phyloP scores from a whole-genome alignment of 805 yeast genomes.

The Candida caryicola region DNA sequence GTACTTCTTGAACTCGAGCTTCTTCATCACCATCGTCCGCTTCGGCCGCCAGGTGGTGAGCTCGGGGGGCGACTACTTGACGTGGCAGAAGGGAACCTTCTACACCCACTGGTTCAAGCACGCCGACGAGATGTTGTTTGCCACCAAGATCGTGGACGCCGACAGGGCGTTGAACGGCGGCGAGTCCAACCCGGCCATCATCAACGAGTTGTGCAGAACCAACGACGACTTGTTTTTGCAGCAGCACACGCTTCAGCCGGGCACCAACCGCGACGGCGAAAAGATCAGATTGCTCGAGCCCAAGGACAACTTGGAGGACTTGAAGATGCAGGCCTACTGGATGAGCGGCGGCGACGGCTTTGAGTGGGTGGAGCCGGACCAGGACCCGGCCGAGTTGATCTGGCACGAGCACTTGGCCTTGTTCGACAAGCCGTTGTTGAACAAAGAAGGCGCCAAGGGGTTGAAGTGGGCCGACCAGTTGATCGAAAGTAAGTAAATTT shows the following conservation, averaged over 20 bases:
- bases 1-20: conserved; percentile 38
- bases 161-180: conserved; percentile 54
- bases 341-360: conserved; percentile 82
- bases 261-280: conserved; percentile 35
- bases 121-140: conserved; percentile 67
- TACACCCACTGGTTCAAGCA: conserved; percentile 62
- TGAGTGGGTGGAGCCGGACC: conserved; percentile 88
- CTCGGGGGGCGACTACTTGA: conserved; percentile 50
- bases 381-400: conserved; percentile 73
- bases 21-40: conserved; percentile 39
- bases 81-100: conserved; percentile 65
- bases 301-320: conserved; percentile 56
- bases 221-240: conserved; percentile 20
- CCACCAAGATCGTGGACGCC: conserved; percentile 61
- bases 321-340: conserved; percentile 80
- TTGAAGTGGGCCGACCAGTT: conserved; percentile 43
- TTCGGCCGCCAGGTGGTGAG: conserved; percentile 37
- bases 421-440: conserved; percentile 18
- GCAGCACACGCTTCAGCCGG: conserved; percentile 32
- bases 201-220: conserved; percentile 37
- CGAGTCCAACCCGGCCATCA: conserved; percentile 29
- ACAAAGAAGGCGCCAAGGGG: conserved; percentile 13
- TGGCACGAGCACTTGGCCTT: conserved; percentile 34
- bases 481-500: conserved; percentile 16
- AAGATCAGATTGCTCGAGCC: conserved; percentile 38